A percentile compares a stretch with the other conserved stretches of the same genome.
These are phyloP conservation scores for Neurospora pannonica DNA, from an alignment of 495 filamentous ascomycete genomes.

Conservation along the genomic window DNA sequence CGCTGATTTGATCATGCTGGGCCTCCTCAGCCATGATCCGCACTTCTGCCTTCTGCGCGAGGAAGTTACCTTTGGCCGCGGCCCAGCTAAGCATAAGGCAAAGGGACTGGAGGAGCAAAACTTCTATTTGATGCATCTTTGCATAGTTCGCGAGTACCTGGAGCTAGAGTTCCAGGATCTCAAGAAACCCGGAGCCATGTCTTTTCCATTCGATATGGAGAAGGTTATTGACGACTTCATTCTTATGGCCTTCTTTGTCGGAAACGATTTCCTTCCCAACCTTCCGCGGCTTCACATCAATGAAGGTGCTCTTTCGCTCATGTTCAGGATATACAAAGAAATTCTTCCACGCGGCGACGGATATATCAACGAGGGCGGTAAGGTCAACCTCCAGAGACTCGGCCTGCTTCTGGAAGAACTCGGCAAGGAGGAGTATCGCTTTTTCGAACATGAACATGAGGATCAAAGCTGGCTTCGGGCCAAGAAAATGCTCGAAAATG, in stretches of 20 bases:
- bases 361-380: constrained; percentile 92
- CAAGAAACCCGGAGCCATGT: constrained; percentile 62
- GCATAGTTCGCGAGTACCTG: constrained; percentile 93
- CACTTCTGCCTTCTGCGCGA: constrained; percentile 97
- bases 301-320: constrained; percentile 86
- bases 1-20: constrained; percentile 98
- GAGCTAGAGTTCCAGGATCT: constrained; percentile 95
- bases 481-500: constrained; percentile 52
- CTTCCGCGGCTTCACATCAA: constrained; percentile 96
- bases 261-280: constrained; percentile 98
- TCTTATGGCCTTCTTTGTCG: constrained; percentile 98
- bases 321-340: constrained; percentile 95
- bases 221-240: constrained; percentile 98
- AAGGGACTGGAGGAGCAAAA: constrained; percentile 98
- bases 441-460: constrained; percentile 84
- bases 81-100: constrained; percentile 64
- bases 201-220: constrained; percentile 87
- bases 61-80: constrained; percentile 92
- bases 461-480: constrained; percentile 85
- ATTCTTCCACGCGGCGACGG: constrained; percentile 80
- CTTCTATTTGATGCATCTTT: constrained; percentile 95
- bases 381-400: constrained; percentile 77
- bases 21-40: constrained; percentile 91
- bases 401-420: constrained; percentile 73
- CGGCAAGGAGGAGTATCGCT: constrained; percentile 70